Evolutionary conservation across 2,329 filamentous ascomycete species (phyloP).

Genomic region (Fusarium sp.): DNA sequence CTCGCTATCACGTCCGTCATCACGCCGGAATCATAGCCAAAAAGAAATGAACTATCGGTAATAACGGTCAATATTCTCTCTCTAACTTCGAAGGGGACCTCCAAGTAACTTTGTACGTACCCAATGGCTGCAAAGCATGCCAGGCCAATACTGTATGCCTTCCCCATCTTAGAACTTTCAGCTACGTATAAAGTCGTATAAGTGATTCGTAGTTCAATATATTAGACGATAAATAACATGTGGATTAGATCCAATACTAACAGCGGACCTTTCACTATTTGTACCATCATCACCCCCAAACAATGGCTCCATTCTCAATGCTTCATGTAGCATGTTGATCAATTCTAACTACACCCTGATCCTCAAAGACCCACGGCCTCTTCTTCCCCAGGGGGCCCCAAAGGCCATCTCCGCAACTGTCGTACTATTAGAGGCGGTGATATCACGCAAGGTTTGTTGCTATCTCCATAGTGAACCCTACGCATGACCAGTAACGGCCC

Average conservation of each 20-base stretch:
- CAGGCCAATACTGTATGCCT: slow-evolving; percentile 50
- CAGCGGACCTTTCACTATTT: slow-evolving; percentile 27
- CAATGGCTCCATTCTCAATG: not conserved
- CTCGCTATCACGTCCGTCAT: slow-evolving; percentile 63
- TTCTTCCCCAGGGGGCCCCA: slow-evolving; percentile 15
- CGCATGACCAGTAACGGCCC: slow-evolving; percentile 18
- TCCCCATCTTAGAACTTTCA: slow-evolving; percentile 47
- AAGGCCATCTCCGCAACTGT: slow-evolving; percentile 27
- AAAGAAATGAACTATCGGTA: slow-evolving; percentile 50
- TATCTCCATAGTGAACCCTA: not conserved
- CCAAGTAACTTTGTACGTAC: slow-evolving; percentile 34
- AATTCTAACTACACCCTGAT: not conserved
- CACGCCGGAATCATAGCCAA: slow-evolving; percentile 52
- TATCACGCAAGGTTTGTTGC: slow-evolving; percentile 24
- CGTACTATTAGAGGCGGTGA: slow-evolving; percentile 13
- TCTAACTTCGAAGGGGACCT: not conserved
- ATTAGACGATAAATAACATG: not conserved
- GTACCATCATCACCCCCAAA: slow-evolving; percentile 13
- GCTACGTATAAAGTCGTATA: not conserved
- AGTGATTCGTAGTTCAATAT: not conserved
- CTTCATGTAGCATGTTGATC: slow-evolving; percentile 6
- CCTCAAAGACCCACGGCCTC: slow-evolving; percentile 1
- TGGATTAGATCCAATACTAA: not conserved
- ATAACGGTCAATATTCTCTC: not conserved
- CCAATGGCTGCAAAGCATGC: slow-evolving; percentile 54